These are phyloP conservation scores for Scytalidium lignicola DNA, from an alignment of 2,329 filamentous ascomycete species.

Conservation along the genomic window DNA sequence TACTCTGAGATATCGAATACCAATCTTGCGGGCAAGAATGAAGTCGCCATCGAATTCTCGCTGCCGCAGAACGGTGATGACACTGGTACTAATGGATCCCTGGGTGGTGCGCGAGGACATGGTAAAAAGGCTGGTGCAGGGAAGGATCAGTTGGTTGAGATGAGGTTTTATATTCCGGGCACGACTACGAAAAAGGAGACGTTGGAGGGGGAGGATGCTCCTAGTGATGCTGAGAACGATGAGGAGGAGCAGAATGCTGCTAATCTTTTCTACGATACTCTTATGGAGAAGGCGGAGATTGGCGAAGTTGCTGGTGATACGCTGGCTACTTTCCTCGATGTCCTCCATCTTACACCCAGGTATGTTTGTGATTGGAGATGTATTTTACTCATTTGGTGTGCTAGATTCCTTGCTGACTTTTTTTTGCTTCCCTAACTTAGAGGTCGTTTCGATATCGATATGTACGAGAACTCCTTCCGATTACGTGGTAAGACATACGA, in stretches of 20 bases:
- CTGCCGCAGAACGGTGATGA: slow-evolving; percentile 67
- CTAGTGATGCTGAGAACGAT: slow-evolving; percentile 47
- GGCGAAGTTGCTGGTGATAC: slow-evolving; percentile 98
- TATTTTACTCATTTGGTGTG: too few relatives aligned
- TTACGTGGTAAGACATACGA: slow-evolving; percentile 98
- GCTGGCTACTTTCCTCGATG: slow-evolving; percentile 93
- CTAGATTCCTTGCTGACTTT: too few relatives aligned
- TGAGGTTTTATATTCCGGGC: slow-evolving; percentile 97
- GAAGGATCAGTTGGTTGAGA: slow-evolving; percentile 91
- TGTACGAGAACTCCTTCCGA: slow-evolving; percentile 97
- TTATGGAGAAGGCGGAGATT: slow-evolving; percentile 98
- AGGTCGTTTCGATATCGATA: slow-evolving; percentile 99
- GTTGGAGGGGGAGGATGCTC: slow-evolving; percentile 60
- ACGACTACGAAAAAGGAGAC: slow-evolving; percentile 73
- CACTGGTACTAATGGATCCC: slow-evolving; percentile 66
- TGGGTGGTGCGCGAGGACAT: slow-evolving; percentile 68
- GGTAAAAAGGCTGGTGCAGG: slow-evolving; percentile 88
- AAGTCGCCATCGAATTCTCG: slow-evolving; percentile 93
- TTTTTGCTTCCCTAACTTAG: slow-evolving; percentile 45
- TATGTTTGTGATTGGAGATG: slow-evolving; percentile 40
- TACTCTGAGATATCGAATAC: slow-evolving; percentile 98
- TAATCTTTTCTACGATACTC: slow-evolving; percentile 94
- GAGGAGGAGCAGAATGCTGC: slow-evolving; percentile 92
- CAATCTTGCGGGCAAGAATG: slow-evolving; percentile 94
- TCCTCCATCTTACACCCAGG: slow-evolving; percentile 94